These are phyloP conservation scores for Claviceps monticola DNA, from an alignment of 2,329 filamentous ascomycete species.

Conservation along the genomic window DNA sequence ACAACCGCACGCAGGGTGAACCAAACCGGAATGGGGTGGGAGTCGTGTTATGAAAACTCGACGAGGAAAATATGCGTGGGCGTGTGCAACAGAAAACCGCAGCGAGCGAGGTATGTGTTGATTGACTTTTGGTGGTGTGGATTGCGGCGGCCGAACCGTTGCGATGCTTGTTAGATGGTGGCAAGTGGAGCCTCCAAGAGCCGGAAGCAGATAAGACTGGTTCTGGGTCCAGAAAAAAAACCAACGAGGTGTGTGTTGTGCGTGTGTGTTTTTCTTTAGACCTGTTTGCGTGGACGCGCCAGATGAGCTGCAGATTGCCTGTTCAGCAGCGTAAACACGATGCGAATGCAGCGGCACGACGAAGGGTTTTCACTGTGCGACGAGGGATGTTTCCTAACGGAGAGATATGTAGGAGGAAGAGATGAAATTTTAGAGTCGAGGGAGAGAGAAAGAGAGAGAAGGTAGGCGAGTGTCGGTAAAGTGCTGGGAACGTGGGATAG, in stretches of 20 bases:
- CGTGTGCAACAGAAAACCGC: constrained; percentile 1
- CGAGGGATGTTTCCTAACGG: neutral
- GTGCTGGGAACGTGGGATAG: constrained; percentile 10
- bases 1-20: constrained; percentile 9
- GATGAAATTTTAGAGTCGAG: constrained; percentile 11
- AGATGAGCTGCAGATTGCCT: constrained; percentile 4
- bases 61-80: constrained; percentile 5
- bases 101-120: neutral
- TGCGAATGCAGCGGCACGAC: constrained; percentile 7
- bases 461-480: constrained; percentile 7
- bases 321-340: constrained; percentile 7
- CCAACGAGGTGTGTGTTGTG: constrained; percentile 8
- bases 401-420: constrained; percentile 10
- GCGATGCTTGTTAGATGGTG: constrained; percentile 11
- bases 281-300: constrained; percentile 9
- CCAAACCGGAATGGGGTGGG: constrained; percentile 15
- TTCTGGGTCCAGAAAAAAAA: constrained; percentile 12
- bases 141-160: constrained; percentile 10
- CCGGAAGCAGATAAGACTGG: constrained; percentile 14
- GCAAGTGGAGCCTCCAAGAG: constrained; percentile 13
- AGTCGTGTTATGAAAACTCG: constrained; percentile 7
- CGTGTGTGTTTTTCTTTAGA: constrained; percentile 5
- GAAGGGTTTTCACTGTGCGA: constrained; percentile 2
- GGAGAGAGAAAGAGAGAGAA: constrained; percentile 10
- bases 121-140: constrained; percentile 8